Percentiles rank a stretch among this genome's conserved stretches.
phyloP scores from a whole-genome alignment of 208 protist species.

The Acanthamoeba royreba region DNA sequence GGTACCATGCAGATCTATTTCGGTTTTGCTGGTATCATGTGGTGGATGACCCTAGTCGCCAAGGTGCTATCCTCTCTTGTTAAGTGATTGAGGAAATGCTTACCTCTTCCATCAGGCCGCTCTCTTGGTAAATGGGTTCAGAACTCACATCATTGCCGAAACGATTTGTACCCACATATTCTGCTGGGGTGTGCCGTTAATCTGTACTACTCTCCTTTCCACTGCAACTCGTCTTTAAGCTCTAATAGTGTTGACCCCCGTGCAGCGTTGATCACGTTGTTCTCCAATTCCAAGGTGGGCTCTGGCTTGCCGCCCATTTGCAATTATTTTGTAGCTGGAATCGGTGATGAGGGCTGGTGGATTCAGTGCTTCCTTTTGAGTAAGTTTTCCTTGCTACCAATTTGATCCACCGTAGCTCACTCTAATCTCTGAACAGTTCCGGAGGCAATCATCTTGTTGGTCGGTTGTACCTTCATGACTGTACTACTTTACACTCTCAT shows the following conservation, averaged over 20 bases:
- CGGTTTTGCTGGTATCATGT: neutral
- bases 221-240: neutral
- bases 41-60: neutral
- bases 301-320: neutral
- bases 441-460: neutral
- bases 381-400: neutral
- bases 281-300: neutral
- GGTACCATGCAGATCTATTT: neutral
- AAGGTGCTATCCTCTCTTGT: no score
- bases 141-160: neutral
- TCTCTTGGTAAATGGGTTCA: neutral
- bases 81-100: no score
- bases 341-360: neutral
- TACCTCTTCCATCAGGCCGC: neutral
- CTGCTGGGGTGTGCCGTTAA: neutral
- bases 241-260: no score
- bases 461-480: neutral
- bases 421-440: neutral
- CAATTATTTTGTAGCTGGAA: neutral
- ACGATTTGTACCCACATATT: neutral
- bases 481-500: neutral
- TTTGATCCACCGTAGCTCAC: neutral
- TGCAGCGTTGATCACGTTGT: neutral
- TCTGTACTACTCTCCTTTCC: neutral
- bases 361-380: neutral